These are phyloP conservation scores for Mycena vitilis DNA, from an alignment of 768 basidiomycete species.

Conservation along the genomic window DNA sequence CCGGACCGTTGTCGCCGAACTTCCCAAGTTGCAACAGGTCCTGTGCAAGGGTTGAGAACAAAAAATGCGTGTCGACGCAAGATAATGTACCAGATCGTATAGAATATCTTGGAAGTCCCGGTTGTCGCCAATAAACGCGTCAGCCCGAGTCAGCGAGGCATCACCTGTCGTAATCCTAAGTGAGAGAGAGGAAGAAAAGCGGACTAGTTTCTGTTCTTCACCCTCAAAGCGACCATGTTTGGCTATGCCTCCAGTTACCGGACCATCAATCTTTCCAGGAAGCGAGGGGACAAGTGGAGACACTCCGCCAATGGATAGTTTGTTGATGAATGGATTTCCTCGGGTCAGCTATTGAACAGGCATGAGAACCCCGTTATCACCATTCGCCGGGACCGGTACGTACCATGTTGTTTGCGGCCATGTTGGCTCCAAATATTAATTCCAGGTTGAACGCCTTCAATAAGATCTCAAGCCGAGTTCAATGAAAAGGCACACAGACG, in stretches of 20 bases:
- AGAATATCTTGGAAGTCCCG: constrained; percentile 35
- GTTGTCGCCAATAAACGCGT: constrained; percentile 36
- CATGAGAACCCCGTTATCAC: not conserved
- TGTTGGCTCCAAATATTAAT: constrained; percentile 16
- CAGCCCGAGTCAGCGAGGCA: constrained; percentile 33
- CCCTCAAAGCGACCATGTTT: constrained; percentile 37
- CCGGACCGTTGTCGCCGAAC: constrained; percentile 29
- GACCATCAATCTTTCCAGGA: constrained; percentile 31
- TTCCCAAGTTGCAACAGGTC: constrained; percentile 32
- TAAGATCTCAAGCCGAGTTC: not conserved
- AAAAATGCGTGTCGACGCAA: not conserved
- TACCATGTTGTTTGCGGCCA: constrained; percentile 34
- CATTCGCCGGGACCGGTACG: not conserved
- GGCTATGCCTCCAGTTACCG: constrained; percentile 32
- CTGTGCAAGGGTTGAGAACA: constrained; percentile 1
- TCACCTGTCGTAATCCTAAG: constrained; percentile 11
- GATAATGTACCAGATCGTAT: constrained; percentile 23
- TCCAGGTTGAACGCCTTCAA: constrained; percentile 33
- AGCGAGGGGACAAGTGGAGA: constrained; percentile 29
- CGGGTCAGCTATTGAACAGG: constrained; percentile 24
- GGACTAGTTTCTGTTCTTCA: not conserved
- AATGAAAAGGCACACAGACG: not conserved
- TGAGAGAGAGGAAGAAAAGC: too few species aligned
- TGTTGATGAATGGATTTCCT: constrained; percentile 33
- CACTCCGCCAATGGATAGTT: constrained; percentile 32